A percentile compares a stretch with the other conserved stretches of the same genome.
These are phyloP conservation scores for Pythium pyrilobum DNA, from an alignment of 352 stramenopile species.

Conservation along the genomic window DNA sequence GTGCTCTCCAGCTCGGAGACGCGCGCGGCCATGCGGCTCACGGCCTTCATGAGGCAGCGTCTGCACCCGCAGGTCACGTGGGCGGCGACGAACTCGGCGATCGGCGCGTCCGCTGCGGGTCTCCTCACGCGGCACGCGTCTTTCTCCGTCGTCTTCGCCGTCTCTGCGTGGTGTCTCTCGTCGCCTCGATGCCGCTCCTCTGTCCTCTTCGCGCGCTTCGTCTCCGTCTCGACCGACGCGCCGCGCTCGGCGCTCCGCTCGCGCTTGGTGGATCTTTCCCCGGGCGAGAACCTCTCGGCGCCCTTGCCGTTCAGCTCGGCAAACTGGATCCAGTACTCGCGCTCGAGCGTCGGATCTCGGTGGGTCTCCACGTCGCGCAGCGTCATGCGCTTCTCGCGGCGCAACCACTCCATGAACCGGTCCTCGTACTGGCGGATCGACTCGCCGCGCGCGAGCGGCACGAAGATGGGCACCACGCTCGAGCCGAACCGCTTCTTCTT, in stretches of 20 bases:
- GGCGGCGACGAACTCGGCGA: not conserved
- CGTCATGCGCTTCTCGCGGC: not conserved
- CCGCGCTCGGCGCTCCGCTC: not conserved
- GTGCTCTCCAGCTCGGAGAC: not conserved
- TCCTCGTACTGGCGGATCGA: conserved; percentile 9
- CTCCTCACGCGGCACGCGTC: not conserved
- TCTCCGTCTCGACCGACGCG: not conserved
- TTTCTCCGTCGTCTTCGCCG: not conserved
- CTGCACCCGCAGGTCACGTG: conserved; percentile 12
- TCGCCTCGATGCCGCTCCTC: too few species aligned
- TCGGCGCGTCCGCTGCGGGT: not conserved
- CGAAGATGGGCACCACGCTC: conserved; percentile 7
- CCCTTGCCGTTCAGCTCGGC: not conserved
- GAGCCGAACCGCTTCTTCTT: conserved; percentile 1
- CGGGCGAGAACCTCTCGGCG: not conserved
- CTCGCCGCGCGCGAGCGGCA: conserved; percentile 11
- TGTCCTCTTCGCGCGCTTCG: not conserved
- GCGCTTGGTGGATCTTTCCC: not conserved
- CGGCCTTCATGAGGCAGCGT: not conserved
- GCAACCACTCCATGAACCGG: conserved; percentile 15
- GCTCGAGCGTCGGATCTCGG: conserved; percentile 7
- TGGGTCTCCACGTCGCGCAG: not conserved
- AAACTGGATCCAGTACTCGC: conserved; percentile 8
- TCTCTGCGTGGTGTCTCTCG: not conserved
- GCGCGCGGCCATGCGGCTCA: conserved; percentile 1